phyloP scores from a whole-genome alignment of 768 basidiomycete genomes.

The Russula griseocarnosa region DNA sequence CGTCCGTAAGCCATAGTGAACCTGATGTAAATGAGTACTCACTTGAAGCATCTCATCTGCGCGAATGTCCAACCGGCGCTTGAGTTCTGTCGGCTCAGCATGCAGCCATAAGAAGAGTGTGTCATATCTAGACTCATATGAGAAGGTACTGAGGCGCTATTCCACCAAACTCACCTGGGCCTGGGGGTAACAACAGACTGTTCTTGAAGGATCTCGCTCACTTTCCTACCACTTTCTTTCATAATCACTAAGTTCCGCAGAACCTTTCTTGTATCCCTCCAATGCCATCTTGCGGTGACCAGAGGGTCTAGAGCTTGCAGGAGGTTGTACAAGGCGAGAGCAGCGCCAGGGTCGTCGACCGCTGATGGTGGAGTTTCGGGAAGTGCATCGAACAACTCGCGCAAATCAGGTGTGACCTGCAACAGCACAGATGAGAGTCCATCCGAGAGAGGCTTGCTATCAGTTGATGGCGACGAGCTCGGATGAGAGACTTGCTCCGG shows the following conservation, averaged over 20 bases:
- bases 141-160: conserved; percentile 8
- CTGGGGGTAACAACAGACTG: conserved; percentile 46
- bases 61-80: conserved; percentile 66
- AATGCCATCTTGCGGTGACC: conserved; percentile 88
- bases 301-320: conserved; percentile 64
- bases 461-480: conserved; percentile 17
- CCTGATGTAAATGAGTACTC: conserved; percentile 23
- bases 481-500: conserved; percentile 12
- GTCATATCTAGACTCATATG: conserved; percentile 54
- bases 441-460: conserved; percentile 11
- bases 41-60: conserved; percentile 92
- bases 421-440: conserved; percentile 43
- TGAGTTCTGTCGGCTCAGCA: conserved; percentile 58
- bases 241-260: conserved; percentile 73
- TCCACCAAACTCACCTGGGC: conserved; percentile 47
- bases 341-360: conserved; percentile 48
- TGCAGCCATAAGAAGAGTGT: conserved; percentile 92
- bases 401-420: conserved; percentile 46
- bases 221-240: conserved; percentile 57
- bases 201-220: conserved; percentile 65
- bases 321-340: conserved; percentile 63
- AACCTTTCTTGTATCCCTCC: conserved; percentile 91
- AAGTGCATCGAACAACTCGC: conserved; percentile 50
- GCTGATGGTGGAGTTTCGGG: conserved; percentile 60
- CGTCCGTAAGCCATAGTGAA: conserved; percentile 14